Evolutionary conservation across 2,329 filamentous ascomycete species (phyloP), one percentile per base, ranked within the genome.

Genomic region (Claviceps sp.): DNA sequence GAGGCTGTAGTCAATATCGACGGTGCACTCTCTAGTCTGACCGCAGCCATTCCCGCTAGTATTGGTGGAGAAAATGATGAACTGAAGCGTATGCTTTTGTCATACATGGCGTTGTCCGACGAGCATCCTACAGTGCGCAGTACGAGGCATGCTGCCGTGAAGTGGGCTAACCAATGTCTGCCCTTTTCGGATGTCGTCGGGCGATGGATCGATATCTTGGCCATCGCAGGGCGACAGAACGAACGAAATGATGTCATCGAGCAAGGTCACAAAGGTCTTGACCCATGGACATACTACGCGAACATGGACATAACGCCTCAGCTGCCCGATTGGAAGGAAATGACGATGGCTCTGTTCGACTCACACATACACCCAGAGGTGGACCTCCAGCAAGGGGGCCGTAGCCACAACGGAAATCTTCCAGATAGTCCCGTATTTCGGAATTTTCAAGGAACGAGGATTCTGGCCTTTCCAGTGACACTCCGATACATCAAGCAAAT

Each of bases 91-190:
- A 74, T 93, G 50, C 73, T 94, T 8, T 70, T 89, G 8, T 74
- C 76, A 29, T 85, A 88, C 58, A 86, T 88, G 76, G 71, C 70
- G 45, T 69, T 78, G 1, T 60, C 70, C 0, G 73, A 78, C 16
- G 68, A 70, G 5, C 60, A 64, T 2, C 70, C 71, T n/a, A 71
- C 78, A 16, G 71, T 82, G n/a, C 77, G 85, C 57, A 90, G 85
- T 60, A 85, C 86, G 37, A 81, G 87, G 7, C 93, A 90, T 67
- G 84, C 88, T 20, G 84, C 84, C 23, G 83, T 93, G 7, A 86
- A 93, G 53, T 96, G 91, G 74, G 88, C 88, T 11, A 97, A 97
- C 62, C 79, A 87, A 49, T 95, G 88, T 60, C 72, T 98, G 5
- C 79, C 85, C 1, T 96, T 88, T 59, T 76, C 76, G 20, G 88